These are phyloP conservation scores for Pigoraptor vietnamica DNA, from an alignment of 78 protist genomes.

Conservation along the genomic window DNA sequence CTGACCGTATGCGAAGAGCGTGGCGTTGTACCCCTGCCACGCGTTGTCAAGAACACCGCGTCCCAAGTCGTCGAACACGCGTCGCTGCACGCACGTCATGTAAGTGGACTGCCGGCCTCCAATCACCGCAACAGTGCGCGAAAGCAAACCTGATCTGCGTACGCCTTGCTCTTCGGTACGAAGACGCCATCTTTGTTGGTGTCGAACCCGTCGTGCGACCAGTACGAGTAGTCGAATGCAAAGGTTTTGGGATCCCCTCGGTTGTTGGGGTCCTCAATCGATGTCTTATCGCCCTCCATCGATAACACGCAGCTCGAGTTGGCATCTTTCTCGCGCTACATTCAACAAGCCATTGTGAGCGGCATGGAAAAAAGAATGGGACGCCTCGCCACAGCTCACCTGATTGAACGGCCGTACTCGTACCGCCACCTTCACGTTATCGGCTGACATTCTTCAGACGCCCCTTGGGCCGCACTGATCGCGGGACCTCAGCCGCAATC, in stretches of 20 bases:
- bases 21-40: background rate
- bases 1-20: conserved; percentile 57
- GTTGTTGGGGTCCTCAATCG: background rate
- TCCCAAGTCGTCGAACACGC: conserved; percentile 35
- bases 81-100: background rate
- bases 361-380: too few relatives aligned
- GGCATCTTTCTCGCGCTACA: background rate
- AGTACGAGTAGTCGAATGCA: conserved; percentile 2
- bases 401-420: background rate
- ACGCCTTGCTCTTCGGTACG: background rate
- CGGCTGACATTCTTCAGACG: background rate
- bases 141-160: background rate
- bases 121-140: too few relatives aligned
- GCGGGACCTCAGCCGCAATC: too few relatives aligned
- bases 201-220: background rate
- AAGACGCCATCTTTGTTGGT: background rate
- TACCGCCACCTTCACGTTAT: background rate
- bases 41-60: background rate
- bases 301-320: background rate
- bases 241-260: background rate
- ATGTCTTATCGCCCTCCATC: background rate
- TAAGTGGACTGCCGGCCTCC: too few relatives aligned
- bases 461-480: too few relatives aligned
- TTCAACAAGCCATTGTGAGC: background rate
- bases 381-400: background rate